Base-by-base conservation (phyloP, 2,329 filamentous ascomycete genomes). In the Spiromastix sp. region DNA sequence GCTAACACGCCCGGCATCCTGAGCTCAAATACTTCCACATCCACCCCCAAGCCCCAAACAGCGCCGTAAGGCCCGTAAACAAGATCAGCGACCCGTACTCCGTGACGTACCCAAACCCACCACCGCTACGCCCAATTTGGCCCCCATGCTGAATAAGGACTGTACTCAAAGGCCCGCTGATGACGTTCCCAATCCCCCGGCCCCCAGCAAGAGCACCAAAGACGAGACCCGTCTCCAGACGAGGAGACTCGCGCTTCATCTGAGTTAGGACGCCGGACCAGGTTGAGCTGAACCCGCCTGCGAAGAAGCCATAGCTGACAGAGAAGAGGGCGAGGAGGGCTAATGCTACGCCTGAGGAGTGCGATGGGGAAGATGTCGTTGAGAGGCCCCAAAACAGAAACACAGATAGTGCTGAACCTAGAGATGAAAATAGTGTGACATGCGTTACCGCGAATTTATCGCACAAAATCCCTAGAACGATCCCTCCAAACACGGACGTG, bases 141-240 rank as follows among this genome's bases (percentile, higher is more conserved):
- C 47, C 43, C 16, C 54, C 55, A 17, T 49, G 46, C n/a, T 49
- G 48, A 6, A 68, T 41, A 21, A 69, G 44, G 10, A 52, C 59
- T 46, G 71, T 68, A 31, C 67, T 71, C 27, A 73, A 48, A 0
- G 70, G 70, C 3, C 70, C 70, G 39, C 59, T 64, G 7, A 64
- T 59, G 7, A 74, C 51, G 47, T 65, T 68, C 3, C 70, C 69
- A 13, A 72, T 57, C 0, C 70, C 70, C 29, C 67, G 65, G 0
- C 68, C 68, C 6, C 63, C 63, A 7, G 61, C 60, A 35, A 72
- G 52, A 10, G 64, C 56, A 0, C 60, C 62, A 38, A 72, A 67
- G 1, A 71, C 57, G 42, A 72, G 63, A 0, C 66, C 63, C 3
- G 63, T 52, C 28, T 72, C 68, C 0, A 60, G 53, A 4, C 38